These are phyloP conservation scores for Camellia japonica DNA, from an alignment of 148 eudicot genomes.

Conservation along the genomic window DNA sequence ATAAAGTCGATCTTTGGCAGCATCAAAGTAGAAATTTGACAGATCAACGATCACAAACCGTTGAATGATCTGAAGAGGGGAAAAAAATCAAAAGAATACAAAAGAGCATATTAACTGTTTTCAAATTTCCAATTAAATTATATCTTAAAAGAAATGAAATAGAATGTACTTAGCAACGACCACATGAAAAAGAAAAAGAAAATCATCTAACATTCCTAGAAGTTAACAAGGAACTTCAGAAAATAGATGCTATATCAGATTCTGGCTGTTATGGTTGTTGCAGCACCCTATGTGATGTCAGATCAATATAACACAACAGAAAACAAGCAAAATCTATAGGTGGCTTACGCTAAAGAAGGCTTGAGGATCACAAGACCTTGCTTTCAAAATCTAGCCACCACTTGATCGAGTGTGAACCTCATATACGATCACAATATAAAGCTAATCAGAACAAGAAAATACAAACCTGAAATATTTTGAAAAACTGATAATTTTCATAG, in stretches of 20 bases:
- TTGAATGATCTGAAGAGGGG: conserved; percentile 64
- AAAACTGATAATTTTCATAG: conserved; percentile 91
- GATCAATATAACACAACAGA: not conserved
- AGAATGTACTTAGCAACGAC: not conserved
- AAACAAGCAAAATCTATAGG: not conserved
- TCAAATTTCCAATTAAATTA: not conserved
- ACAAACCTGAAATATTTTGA: conserved; percentile 87
- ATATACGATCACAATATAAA: not conserved
- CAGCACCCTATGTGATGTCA: not conserved
- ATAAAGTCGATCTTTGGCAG: conserved; percentile 94
- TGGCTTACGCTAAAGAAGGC: not conserved
- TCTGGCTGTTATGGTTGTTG: not conserved
- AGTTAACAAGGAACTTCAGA: not conserved
- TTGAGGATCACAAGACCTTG: conserved; percentile 10
- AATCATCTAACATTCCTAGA: not conserved
- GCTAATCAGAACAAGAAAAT: not conserved
- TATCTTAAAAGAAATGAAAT: not conserved
- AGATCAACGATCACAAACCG: conserved; percentile 93
- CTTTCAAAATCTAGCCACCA: not conserved
- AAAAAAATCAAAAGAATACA: not conserved
- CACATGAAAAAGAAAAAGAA: not conserved
- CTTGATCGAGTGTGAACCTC: not conserved
- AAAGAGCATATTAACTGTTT: not conserved
- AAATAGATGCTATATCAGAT: not conserved
- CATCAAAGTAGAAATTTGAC: conserved; percentile 94